A percentile compares a stretch with the other conserved stretches of the same genome.
phyloP scores from a whole-genome alignment of 441 rosid genomes.

The Caryocar brasiliense region DNA sequence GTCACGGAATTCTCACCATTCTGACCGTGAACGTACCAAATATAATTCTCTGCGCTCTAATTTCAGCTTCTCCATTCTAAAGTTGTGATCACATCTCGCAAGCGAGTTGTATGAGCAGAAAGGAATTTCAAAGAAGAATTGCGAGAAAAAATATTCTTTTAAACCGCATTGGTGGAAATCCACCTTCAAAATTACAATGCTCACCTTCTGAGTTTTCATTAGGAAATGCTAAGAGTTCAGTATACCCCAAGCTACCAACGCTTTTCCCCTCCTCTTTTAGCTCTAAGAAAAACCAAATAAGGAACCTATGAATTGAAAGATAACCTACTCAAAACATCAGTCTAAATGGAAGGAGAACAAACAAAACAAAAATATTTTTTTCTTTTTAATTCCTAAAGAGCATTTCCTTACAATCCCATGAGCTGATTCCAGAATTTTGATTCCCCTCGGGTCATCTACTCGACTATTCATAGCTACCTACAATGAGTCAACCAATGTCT shows the following conservation, averaged over 20 bases:
- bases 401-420: slow-evolving; percentile 20
- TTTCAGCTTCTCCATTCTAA: too few species aligned
- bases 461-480: slow-evolving; percentile 27
- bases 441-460: slow-evolving; percentile 20
- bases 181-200: slow-evolving; percentile 41
- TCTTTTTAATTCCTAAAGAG: slow-evolving; percentile 15
- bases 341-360: neutral
- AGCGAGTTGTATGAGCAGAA: neutral
- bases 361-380: neutral
- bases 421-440: slow-evolving; percentile 7
- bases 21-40: too few species aligned
- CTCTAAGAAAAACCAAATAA: slow-evolving; percentile 10
- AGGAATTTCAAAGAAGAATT: neutral
- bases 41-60: too few species aligned
- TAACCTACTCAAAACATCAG: slow-evolving; percentile 16
- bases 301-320: slow-evolving; percentile 14
- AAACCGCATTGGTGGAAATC: slow-evolving; percentile 32
- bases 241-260: slow-evolving; percentile 32
- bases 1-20: too few species aligned
- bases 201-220: slow-evolving; percentile 10
- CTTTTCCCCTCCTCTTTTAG: slow-evolving; percentile 7
- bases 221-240: slow-evolving; percentile 22
- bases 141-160: slow-evolving; percentile 3
- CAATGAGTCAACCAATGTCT: slow-evolving; percentile 22
- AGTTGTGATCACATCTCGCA: neutral